These are phyloP conservation scores for Physcomitrium patens DNA, from an alignment of 225 moss, liverwort and hornwort genomes.

Conservation along the genomic window DNA sequence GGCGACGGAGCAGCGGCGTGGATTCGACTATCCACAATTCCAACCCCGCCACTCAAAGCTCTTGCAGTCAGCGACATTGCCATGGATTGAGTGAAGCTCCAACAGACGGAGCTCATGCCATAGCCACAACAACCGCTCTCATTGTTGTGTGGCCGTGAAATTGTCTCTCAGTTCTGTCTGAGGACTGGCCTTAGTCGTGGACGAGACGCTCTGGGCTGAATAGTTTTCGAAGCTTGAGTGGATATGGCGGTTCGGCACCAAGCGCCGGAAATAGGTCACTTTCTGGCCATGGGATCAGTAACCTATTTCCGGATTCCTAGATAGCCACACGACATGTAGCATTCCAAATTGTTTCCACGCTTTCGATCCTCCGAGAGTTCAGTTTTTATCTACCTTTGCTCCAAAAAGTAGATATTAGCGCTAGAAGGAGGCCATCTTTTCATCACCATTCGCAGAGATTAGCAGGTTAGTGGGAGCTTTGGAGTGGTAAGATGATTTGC, in stretches of 20 bases:
- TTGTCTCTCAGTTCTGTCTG: too few relatives aligned
- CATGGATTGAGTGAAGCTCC: background rate
- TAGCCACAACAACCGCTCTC: background rate
- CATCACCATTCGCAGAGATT: too few relatives aligned
- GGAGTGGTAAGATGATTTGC: background rate
- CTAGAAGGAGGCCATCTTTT: too few relatives aligned
- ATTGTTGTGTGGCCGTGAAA: background rate
- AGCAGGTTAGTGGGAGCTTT: too few relatives aligned
- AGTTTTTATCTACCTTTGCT: too few relatives aligned
- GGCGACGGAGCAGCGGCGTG: background rate
- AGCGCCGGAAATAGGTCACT: constrained; percentile 1
- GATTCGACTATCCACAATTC: background rate
- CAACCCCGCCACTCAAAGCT: constrained; percentile 20
- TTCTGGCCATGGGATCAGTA: constrained; percentile 8
- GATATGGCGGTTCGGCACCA: constrained; percentile 34
- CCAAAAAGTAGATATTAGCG: too few relatives aligned
- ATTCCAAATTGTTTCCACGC: too few relatives aligned
- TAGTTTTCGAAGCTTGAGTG: background rate
- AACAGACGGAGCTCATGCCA: constrained; percentile 28
- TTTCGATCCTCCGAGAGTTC: too few relatives aligned
- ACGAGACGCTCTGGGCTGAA: too few relatives aligned
- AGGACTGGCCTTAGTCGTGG: too few relatives aligned
- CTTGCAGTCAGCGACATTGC: constrained; percentile 32
- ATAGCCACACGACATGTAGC: too few relatives aligned
- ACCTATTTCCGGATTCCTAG: background rate